Evolutionary conservation across 257 asterid species (phyloP), one percentile per base, ranked within the genome.

Genomic region (Nicotiana tomentosiformis): DNA sequence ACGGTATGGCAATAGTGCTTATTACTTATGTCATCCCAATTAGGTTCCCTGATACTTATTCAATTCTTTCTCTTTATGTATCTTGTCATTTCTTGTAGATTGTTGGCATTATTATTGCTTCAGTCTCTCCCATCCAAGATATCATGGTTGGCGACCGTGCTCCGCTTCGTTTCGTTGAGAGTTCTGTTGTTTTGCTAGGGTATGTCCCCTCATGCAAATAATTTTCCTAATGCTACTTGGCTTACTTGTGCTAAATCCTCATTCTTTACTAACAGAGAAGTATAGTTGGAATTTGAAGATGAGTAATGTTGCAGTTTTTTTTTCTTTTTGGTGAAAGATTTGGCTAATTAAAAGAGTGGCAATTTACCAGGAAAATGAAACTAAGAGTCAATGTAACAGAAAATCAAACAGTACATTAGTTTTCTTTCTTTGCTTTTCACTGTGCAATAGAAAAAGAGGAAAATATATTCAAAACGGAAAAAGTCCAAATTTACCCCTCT

Each of bases 81-180:
- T 57, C 29, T 79, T 51, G 32, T 20, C 11, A 5, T 66, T 10
- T 83, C 30, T 30, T n/a, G 58, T 66, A 87, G 90, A 82, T 87
- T 32, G 77, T 85, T 20, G 90, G 90, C 66, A 84, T 87, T 55
- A 57, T 81, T 49, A 83, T 87, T 26, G 87, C 84, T 14, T 78
- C 78, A 26, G 18, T 84, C 57, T 55, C 87, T 32, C 90, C 90
- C 12, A 81, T 87, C 53, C 82, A 85, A 69, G 65, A 82, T 57
- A 2, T 87, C 74, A 0, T 85, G 69, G 85, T 81, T 61, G 88
- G 83, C 15, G 80, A 86, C 2, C 33, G 62, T 68, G 88, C 90
- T 85, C 85, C 88, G 23, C 86, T 87, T 43, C 90, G 80, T 29
- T 84, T 85, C 26, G 76, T 87, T 29, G 84, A 86, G 55, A 83